Percentiles rank a stretch among this genome's conserved stretches.
These are phyloP conservation scores for Aureobasidium mangrovei DNA, from an alignment of 2,329 filamentous ascomycete genomes.

Conservation along the genomic window DNA sequence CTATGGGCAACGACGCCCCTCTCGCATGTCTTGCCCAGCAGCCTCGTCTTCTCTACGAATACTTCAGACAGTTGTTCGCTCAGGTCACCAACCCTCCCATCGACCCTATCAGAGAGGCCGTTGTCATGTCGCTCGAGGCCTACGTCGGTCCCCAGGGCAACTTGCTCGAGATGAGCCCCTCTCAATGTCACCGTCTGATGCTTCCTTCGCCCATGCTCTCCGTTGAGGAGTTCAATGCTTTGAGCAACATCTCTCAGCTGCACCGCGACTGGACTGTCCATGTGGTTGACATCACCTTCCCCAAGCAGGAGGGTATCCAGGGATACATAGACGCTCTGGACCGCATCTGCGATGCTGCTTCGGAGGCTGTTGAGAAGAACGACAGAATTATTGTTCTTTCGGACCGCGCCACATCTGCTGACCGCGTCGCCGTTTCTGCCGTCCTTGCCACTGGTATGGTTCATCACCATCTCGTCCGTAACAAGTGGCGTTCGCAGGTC, in stretches of 20 bases:
- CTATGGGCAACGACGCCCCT: slow-evolving; percentile 95
- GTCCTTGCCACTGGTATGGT: slow-evolving; percentile 86
- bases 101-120: slow-evolving; percentile 91
- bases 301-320: slow-evolving; percentile 70
- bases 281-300: slow-evolving; percentile 86
- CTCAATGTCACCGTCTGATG: slow-evolving; percentile 77
- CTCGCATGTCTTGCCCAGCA: slow-evolving; percentile 85
- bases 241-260: slow-evolving; percentile 66
- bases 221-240: slow-evolving; percentile 79
- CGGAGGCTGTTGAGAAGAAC: slow-evolving; percentile 70
- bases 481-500: slow-evolving; percentile 87
- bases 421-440: slow-evolving; percentile 77
- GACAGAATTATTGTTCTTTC: slow-evolving; percentile 85
- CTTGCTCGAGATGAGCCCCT: slow-evolving; percentile 82
- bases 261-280: slow-evolving; percentile 79
- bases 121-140: slow-evolving; percentile 95
- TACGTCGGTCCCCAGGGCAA: slow-evolving; percentile 96
- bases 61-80: slow-evolving; percentile 95
- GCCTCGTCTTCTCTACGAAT: slow-evolving; percentile 83
- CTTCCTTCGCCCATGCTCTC: slow-evolving; percentile 84
- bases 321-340: slow-evolving; percentile 86
- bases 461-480: slow-evolving; percentile 88
- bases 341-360: slow-evolving; percentile 75
- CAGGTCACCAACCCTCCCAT: slow-evolving; percentile 98
- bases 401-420: slow-evolving; percentile 73